A percentile compares a stretch with the other conserved stretches of the same genome.
phyloP scores from a whole-genome alignment of 1,284 basidiomycete genomes.

The Ustilago lituana region DNA sequence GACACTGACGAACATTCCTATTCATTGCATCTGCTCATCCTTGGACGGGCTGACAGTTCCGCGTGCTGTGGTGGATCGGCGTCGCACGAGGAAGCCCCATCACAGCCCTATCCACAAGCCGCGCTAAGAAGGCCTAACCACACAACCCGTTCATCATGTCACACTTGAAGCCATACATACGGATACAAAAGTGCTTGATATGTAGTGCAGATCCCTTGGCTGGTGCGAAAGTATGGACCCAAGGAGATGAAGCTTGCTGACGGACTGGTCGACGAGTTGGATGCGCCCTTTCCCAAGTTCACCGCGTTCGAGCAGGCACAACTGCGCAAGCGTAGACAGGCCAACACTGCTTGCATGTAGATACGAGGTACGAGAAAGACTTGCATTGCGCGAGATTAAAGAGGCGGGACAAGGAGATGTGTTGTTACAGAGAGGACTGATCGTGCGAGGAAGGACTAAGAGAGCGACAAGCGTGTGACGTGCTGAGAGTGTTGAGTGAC shows the following conservation, averaged over 20 bases:
- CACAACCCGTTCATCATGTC: too few relatives aligned
- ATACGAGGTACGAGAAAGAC: too few relatives aligned
- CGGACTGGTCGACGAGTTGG: constrained; percentile 12
- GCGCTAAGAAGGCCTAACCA: constrained; percentile 14
- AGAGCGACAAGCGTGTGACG: too few relatives aligned
- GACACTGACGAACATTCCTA: too few relatives aligned
- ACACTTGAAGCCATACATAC: too few relatives aligned
- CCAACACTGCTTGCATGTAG: background rate
- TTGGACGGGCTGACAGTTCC: constrained; percentile 16
- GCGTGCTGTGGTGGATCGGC: constrained; percentile 45
- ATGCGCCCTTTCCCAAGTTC: constrained; percentile 20
- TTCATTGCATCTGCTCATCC: too few relatives aligned
- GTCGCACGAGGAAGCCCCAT: constrained; percentile 36
- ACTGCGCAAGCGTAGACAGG: background rate
- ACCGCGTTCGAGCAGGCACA: constrained; percentile 2
- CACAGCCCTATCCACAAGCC: constrained; percentile 5
- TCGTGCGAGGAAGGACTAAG: too few relatives aligned
- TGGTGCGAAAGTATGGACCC: constrained; percentile 5
- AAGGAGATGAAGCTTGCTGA: constrained; percentile 1
- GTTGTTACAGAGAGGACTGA: constrained; percentile 20
- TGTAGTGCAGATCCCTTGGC: background rate
- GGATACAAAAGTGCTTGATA: too few relatives aligned
- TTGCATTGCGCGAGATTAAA: too few relatives aligned
- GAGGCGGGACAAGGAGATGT: constrained; percentile 4
- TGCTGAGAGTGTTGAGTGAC: too few relatives aligned